phyloP scores from a whole-genome alignment of 2,329 filamentous ascomycete species.

The Escovopsis sp. region DNA sequence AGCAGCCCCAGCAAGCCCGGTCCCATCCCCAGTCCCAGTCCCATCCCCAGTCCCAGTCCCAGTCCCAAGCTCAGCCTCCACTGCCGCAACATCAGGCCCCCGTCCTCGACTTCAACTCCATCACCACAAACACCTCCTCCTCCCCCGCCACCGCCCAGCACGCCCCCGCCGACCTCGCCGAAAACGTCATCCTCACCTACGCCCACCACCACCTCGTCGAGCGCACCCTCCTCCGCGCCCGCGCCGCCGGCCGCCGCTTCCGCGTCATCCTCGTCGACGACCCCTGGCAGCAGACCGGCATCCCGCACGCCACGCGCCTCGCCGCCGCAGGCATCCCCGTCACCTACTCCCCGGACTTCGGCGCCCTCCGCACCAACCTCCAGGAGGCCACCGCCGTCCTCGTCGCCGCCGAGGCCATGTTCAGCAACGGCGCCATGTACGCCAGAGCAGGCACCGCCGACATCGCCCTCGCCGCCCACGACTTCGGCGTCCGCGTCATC shows the following conservation, averaged over 20 bases:
- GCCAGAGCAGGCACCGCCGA: slow-evolving; percentile 76
- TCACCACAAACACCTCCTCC: too few species aligned
- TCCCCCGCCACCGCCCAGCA: too few species aligned
- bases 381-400: slow-evolving; percentile 56
- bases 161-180: too few species aligned
- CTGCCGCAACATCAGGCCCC: too few species aligned
- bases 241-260: slow-evolving; percentile 56
- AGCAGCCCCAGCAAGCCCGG: too few species aligned
- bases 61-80: too few species aligned
- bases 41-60: too few species aligned
- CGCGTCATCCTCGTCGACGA: slow-evolving; percentile 73
- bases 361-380: slow-evolving; percentile 60
- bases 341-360: slow-evolving; percentile 62
- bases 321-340: slow-evolving; percentile 54
- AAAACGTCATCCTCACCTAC: slow-evolving; percentile 71
- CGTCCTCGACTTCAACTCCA: too few species aligned
- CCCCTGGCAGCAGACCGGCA: slow-evolving; percentile 35
- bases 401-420: slow-evolving; percentile 86
- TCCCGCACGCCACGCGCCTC: slow-evolving; percentile 52
- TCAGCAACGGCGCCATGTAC: slow-evolving; percentile 84
- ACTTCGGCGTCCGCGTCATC: slow-evolving; percentile 63
- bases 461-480: slow-evolving; percentile 68
- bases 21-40: too few species aligned
- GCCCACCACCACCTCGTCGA: slow-evolving; percentile 78
- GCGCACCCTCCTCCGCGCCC: slow-evolving; percentile 61